These are phyloP conservation scores for Cinnamomum chago DNA, from an alignment of 164 flowering plant species.

Conservation along the genomic window DNA sequence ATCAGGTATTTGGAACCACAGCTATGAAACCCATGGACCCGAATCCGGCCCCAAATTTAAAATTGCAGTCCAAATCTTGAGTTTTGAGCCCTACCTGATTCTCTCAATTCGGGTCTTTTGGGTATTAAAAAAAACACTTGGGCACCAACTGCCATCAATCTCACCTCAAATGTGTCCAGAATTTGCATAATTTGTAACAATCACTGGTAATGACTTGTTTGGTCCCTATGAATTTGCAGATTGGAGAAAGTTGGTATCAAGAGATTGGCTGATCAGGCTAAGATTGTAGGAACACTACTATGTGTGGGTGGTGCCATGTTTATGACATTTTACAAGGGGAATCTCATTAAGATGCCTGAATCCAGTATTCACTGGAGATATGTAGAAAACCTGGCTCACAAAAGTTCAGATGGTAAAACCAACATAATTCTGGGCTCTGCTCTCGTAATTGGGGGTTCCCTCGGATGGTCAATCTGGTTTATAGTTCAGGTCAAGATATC, in stretches of 20 bases:
- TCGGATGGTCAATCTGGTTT: slow-evolving; percentile 68
- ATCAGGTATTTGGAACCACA: no score
- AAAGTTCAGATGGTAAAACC: slow-evolving; percentile 11
- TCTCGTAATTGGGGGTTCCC: slow-evolving; percentile 43
- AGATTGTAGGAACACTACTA: slow-evolving; percentile 61
- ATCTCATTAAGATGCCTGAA: slow-evolving; percentile 32
- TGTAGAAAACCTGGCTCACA: slow-evolving; percentile 25
- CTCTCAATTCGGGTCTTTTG: no score
- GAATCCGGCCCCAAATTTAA: no score
- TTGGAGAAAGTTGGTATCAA: slow-evolving; percentile 54
- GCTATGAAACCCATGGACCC: no score
- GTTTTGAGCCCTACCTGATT: no score
- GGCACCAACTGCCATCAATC: no score
- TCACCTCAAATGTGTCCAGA: no score
- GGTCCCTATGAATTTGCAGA: slow-evolving; percentile 24
- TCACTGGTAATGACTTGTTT: no score
- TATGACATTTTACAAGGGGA: slow-evolving; percentile 79
- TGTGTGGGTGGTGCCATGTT: slow-evolving; percentile 90
- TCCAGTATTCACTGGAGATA: slow-evolving; percentile 65
- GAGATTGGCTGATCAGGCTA: slow-evolving; percentile 54
- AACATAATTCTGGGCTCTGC: slow-evolving; percentile 46
- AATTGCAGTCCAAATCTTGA: no score
- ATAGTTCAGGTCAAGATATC: slow-evolving; percentile 52
- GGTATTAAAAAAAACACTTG: no score
- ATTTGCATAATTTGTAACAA: no score